Evolutionary conservation across 371 early-diverging fungal genomes (phyloP).

Genomic region (Fennellomyces sp.): DNA sequence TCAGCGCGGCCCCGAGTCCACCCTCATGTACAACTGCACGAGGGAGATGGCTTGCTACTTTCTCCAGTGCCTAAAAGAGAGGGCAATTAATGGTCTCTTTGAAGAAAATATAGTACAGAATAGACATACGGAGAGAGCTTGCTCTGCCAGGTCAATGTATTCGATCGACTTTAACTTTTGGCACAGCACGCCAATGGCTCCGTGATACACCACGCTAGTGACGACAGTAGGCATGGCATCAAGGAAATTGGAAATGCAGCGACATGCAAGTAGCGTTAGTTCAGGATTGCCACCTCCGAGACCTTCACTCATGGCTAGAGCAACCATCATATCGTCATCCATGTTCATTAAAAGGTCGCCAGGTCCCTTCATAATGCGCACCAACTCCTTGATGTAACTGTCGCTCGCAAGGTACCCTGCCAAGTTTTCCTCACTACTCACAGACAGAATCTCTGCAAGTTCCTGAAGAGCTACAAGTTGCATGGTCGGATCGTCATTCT

Average conservation of each 20-base stretch:
- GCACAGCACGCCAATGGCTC: conserved; percentile 75
- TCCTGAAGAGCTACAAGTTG: conserved; percentile 71
- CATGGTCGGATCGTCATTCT: conserved; percentile 61
- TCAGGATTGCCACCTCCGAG: conserved; percentile 65
- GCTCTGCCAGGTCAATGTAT: conserved; percentile 92
- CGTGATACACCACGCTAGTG: conserved; percentile 67
- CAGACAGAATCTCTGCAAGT: conserved; percentile 67
- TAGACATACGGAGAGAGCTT: conserved; percentile 65
- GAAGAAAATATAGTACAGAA: neutral
- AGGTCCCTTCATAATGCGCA: conserved; percentile 56
- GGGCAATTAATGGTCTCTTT: neutral
- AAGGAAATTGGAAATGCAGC: conserved; percentile 86
- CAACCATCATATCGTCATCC: conserved; percentile 51
- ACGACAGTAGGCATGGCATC: conserved; percentile 84
- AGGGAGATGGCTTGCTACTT: conserved; percentile 74
- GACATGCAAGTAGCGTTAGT: conserved; percentile 82
- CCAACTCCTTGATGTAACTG: conserved; percentile 60
- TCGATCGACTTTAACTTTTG: conserved; percentile 80
- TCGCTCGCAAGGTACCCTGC: conserved; percentile 60
- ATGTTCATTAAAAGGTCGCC: conserved; percentile 31
- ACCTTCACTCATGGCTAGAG: conserved; percentile 48
- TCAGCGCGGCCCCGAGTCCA: conserved; percentile 78
- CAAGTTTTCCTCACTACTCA: conserved; percentile 71
- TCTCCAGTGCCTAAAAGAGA: conserved; percentile 66
- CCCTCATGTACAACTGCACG: conserved; percentile 76